phyloP scores from a whole-genome alignment of 148 eudicot species.

The Rhododendron henanense region DNA sequence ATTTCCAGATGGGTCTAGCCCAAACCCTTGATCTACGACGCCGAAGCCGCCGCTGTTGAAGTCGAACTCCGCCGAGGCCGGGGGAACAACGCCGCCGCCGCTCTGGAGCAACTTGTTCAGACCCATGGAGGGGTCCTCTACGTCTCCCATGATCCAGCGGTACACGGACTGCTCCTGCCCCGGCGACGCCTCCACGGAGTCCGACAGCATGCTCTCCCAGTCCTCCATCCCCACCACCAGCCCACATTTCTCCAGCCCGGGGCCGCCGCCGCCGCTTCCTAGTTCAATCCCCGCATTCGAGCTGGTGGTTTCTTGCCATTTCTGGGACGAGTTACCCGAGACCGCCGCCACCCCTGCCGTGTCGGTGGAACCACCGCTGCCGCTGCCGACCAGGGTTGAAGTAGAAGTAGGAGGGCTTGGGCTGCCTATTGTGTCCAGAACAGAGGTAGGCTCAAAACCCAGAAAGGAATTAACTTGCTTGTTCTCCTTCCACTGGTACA shows the following conservation, averaged over 20 bases:
- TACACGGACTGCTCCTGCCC: slow-evolving; percentile 60
- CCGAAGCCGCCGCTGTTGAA: slow-evolving; percentile 47
- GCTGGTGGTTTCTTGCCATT: slow-evolving; percentile 35
- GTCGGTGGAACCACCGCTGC: slow-evolving; percentile 22
- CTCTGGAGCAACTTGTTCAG: slow-evolving; percentile 56
- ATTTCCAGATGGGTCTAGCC: slow-evolving; percentile 27
- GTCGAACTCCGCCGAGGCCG: slow-evolving; percentile 24
- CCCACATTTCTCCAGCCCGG: slow-evolving; percentile 35
- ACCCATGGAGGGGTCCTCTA: slow-evolving; percentile 57
- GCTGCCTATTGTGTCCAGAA: slow-evolving; percentile 63
- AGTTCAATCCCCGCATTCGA: slow-evolving; percentile 24
- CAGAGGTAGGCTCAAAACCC: slow-evolving; percentile 59
- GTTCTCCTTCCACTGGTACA: neutral
- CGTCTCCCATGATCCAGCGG: slow-evolving; percentile 77
- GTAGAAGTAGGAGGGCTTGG: slow-evolving; percentile 67
- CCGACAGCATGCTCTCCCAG: slow-evolving; percentile 68
- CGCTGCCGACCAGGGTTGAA: slow-evolving; percentile 48
- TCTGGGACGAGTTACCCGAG: slow-evolving; percentile 39
- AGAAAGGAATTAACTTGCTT: slow-evolving; percentile 1
- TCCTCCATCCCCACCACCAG: slow-evolving; percentile 51
- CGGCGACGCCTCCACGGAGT: slow-evolving; percentile 29
- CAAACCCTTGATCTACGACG: slow-evolving; percentile 53
- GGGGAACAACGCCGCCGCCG: slow-evolving; percentile 14
- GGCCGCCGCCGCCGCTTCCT: slow-evolving; percentile 9
- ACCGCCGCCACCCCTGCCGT: slow-evolving; percentile 56